Percentiles rank a stretch among this genome's conserved stretches.
Conservation (phyloP, 2,329 filamentous ascomycete genomes). For the Cladophialophora carrionii region DNA sequence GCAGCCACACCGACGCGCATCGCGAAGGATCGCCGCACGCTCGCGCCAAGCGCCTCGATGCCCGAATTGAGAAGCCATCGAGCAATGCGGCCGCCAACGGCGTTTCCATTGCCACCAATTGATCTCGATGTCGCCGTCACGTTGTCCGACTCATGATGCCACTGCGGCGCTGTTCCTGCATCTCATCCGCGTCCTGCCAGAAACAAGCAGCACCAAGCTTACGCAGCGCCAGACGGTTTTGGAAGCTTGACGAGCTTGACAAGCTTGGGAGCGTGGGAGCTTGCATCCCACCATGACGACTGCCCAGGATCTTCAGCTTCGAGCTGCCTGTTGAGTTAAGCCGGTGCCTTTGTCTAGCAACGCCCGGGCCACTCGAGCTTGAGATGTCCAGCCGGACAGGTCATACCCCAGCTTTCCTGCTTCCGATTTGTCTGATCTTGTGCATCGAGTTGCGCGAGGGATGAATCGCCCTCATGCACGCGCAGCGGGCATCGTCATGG, state of each 20-base stretch:
- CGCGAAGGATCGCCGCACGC: neutral
- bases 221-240: neutral
- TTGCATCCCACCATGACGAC: neutral
- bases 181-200: neutral
- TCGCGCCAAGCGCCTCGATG: neutral
- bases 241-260: conserved; percentile 11
- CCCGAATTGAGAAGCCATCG: neutral
- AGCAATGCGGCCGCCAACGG: neutral
- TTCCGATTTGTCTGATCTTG: conserved; percentile 6
- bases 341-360: neutral
- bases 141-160: neutral
- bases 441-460: neutral
- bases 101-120: neutral
- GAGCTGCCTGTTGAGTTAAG: neutral
- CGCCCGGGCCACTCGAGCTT: neutral
- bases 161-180: neutral
- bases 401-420: neutral
- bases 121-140: neutral
- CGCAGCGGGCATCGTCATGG: neutral
- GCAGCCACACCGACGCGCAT: neutral
- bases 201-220: conserved; percentile 3
- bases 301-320: neutral
- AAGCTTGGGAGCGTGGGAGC: neutral
- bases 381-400: neutral
- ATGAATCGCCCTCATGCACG: neutral